A percentile compares a stretch with the other conserved stretches of the same genome.
Conservation (phyloP, 2,329 filamentous ascomycete genomes). For the Aureobasidium sp. region DNA sequence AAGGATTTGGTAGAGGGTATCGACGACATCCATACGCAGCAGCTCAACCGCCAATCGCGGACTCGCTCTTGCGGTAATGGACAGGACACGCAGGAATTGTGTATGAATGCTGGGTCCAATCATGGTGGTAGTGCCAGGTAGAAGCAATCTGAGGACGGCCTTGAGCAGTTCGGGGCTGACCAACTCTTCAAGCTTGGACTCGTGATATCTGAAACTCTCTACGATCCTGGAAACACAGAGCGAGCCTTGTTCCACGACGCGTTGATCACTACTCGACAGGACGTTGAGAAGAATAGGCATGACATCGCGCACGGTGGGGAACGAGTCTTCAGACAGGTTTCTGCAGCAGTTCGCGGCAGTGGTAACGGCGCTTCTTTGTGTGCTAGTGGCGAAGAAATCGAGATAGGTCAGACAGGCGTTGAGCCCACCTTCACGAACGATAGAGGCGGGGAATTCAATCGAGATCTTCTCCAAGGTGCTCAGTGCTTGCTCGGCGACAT, state of each 20-base stretch:
- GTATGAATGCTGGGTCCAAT: conserved; percentile 94
- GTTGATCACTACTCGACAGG: conserved; percentile 83
- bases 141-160: conserved; percentile 74
- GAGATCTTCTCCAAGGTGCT: conserved; percentile 98
- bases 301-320: conserved; percentile 81
- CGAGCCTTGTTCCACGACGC: conserved; percentile 93
- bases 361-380: conserved; percentile 90
- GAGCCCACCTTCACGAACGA: conserved; percentile 89
- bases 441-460: conserved; percentile 86
- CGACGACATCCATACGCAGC: conserved; percentile 92
- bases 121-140: conserved; percentile 90
- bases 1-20: conserved; percentile 93
- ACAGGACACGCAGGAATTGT: conserved; percentile 84
- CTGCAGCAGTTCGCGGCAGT: conserved; percentile 97
- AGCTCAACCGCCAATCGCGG: conserved; percentile 79
- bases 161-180: conserved; percentile 80
- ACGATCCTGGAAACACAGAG: conserved; percentile 92
- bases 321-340: conserved; percentile 90
- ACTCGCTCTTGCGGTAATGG: conserved; percentile 83
- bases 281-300: conserved; percentile 95
- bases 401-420: conserved; percentile 93
- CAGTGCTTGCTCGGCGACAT: conserved; percentile 90
- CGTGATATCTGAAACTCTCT: conserved; percentile 88
- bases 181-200: conserved; percentile 82
- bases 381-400: conserved; percentile 96